A percentile compares a stretch with the other conserved stretches of the same genome.
phyloP scores from a whole-genome alignment of 345 rosid species.

The Gossypioides kirkii region DNA sequence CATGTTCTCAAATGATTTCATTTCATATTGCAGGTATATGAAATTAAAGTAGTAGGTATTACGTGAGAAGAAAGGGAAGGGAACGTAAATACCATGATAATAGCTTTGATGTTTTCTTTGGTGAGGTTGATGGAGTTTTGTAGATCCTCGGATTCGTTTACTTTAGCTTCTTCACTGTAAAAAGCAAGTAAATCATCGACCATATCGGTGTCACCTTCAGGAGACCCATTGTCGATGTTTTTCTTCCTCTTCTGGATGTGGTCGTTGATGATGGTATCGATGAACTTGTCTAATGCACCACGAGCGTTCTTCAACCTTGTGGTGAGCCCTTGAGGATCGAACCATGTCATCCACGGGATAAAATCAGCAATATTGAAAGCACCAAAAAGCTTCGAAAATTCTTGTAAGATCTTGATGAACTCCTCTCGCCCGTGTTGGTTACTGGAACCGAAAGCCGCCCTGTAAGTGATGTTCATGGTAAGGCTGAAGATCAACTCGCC shows the following conservation, averaged over 20 bases:
- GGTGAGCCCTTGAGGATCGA: constrained; percentile 71
- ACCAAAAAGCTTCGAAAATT: constrained; percentile 89
- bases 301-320: constrained; percentile 60
- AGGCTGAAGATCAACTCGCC: constrained; percentile 71
- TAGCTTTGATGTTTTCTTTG: constrained; percentile 76
- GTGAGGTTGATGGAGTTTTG: constrained; percentile 65
- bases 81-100: constrained; percentile 66
- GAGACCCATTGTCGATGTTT: background rate
- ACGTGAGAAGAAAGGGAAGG: no score
- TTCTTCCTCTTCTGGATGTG: constrained; percentile 47
- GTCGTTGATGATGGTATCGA: constrained; percentile 65
- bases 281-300: constrained; percentile 55
- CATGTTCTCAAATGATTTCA: background rate
- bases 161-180: constrained; percentile 59
- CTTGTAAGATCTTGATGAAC: constrained; percentile 74
- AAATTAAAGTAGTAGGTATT: background rate
- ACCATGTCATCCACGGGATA: constrained; percentile 56
- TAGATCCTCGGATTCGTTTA: constrained; percentile 44
- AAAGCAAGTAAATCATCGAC: constrained; percentile 83
- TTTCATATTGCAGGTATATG: background rate
- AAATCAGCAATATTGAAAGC: constrained; percentile 88
- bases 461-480: constrained; percentile 69
- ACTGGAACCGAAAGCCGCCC: constrained; percentile 77
- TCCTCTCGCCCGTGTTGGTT: constrained; percentile 59
- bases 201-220: constrained; percentile 54